Percentiles rank a stretch among this genome's conserved stretches.
Conservation (phyloP, 1,284 basidiomycete species). For the Leccinum griseonigrum region DNA sequence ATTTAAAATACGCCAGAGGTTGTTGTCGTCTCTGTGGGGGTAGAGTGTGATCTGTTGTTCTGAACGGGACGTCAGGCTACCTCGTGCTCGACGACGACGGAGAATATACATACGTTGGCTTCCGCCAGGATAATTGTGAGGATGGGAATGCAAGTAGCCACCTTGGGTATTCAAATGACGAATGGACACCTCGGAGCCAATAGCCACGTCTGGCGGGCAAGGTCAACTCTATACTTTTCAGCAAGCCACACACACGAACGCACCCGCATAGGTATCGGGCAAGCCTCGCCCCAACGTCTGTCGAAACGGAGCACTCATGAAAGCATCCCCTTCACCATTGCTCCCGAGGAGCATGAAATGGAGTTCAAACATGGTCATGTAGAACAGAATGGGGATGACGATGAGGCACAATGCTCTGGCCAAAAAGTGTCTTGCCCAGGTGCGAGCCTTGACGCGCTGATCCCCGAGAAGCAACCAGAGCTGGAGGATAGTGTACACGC, state of each 20-base stretch:
- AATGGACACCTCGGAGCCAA: conserved; percentile 83
- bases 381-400: conserved; percentile 80
- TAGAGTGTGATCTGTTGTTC: conserved; percentile 99
- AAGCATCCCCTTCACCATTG: conserved; percentile 95
- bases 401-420: conserved; percentile 91
- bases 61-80: conserved; percentile 30
- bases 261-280: conserved; percentile 88
- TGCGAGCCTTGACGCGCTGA: conserved; percentile 69
- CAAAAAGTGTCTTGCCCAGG: conserved; percentile 83
- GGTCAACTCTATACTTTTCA: conserved; percentile 7
- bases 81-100: background rate
- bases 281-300: conserved; percentile 91
- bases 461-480: conserved; percentile 93
- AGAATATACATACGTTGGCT: conserved; percentile 64
- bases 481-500: conserved; percentile 81
- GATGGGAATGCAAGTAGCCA: conserved; percentile 95
- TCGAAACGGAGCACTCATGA: conserved; percentile 99
- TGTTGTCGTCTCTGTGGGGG: conserved; percentile 93
- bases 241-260: conserved; percentile 27
- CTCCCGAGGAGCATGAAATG: conserved; percentile 89
- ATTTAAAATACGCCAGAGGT: conserved; percentile 84
- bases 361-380: conserved; percentile 94
- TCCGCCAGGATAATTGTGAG: conserved; percentile 84
- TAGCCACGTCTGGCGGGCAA: conserved; percentile 65
- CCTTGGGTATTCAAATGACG: conserved; percentile 96